phyloP scores from a whole-genome alignment of 257 asterid genomes.

The Nicotiana undulata region DNA sequence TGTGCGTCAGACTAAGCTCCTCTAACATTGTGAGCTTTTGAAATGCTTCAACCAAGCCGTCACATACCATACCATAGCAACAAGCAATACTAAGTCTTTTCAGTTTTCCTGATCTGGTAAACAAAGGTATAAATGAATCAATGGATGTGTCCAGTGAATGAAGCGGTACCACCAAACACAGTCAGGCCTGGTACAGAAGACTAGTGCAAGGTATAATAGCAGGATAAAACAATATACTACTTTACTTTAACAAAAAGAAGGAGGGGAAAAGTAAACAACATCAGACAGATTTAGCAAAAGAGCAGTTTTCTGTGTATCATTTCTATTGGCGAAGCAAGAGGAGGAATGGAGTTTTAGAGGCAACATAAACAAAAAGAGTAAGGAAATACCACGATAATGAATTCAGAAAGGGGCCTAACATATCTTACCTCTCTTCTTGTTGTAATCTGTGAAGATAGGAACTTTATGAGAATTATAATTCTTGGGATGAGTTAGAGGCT shows the following conservation, averaged over 20 bases:
- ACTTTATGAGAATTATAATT: not conserved
- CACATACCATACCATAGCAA: not conserved
- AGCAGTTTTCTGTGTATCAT: not conserved
- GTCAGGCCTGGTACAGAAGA: not conserved
- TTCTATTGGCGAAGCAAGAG: not conserved
- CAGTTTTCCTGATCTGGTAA: not conserved
- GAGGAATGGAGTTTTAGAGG: not conserved
- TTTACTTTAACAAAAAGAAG: not conserved
- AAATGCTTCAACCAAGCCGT: not conserved
- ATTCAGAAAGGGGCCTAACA: not conserved
- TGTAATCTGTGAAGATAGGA: not conserved
- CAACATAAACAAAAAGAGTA: not conserved
- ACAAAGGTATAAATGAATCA: not conserved
- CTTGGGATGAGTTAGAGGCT: not conserved
- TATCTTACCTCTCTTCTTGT: not conserved
- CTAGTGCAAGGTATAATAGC: not conserved
- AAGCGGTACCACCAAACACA: not conserved
- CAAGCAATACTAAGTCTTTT: not conserved
- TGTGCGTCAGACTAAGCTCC: constrained; percentile 28
- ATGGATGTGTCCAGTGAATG: not conserved
- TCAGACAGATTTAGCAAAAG: not conserved
- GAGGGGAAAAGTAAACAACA: not conserved
- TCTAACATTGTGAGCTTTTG: constrained; percentile 5
- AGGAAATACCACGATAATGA: not conserved
- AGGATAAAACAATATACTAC: not conserved